Evolutionary conservation across 1,139 yeast genomes (phyloP).

Genomic region (Starmera stellimalicola): DNA sequence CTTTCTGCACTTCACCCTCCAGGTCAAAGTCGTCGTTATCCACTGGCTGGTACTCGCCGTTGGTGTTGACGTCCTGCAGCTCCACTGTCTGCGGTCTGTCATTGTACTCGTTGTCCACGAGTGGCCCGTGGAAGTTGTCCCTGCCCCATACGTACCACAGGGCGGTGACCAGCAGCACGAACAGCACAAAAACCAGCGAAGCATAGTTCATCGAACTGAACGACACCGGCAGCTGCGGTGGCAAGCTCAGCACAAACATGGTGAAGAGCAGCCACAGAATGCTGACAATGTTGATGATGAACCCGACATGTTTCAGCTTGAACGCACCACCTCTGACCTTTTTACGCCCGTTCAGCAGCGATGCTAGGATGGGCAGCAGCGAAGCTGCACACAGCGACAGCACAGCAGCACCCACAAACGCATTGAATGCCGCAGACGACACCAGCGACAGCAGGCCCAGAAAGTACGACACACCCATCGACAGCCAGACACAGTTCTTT

Average conservation of each 20-base stretch:
- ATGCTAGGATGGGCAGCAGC: slow-evolving; percentile 62
- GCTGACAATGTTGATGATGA: slow-evolving; percentile 51
- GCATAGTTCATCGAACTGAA: slow-evolving; percentile 69
- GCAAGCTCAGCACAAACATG: slow-evolving; percentile 58
- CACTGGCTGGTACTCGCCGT: slow-evolving; percentile 12
- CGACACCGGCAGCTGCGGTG: slow-evolving; percentile 61
- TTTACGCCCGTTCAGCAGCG: slow-evolving; percentile 50
- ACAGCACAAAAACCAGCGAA: slow-evolving; percentile 44
- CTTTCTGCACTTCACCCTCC: too few relatives aligned
- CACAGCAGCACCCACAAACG: slow-evolving; percentile 83
- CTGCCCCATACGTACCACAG: slow-evolving; percentile 55
- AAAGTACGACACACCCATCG: slow-evolving; percentile 55
- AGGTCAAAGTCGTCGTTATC: too few relatives aligned
- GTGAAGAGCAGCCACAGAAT: slow-evolving; percentile 55
- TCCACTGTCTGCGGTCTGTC: slow-evolving; percentile 16
- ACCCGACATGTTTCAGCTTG: slow-evolving; percentile 56
- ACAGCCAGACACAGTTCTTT: slow-evolving; percentile 57
- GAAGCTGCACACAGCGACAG: slow-evolving; percentile 69
- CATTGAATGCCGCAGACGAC: slow-evolving; percentile 71
- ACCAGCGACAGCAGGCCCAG: slow-evolving; percentile 59
- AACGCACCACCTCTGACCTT: slow-evolving; percentile 67
- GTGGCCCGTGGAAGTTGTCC: slow-evolving; percentile 53
- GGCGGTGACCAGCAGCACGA: slow-evolving; percentile 37
- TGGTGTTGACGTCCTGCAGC: slow-evolving; percentile 6
- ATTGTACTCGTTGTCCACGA: slow-evolving; percentile 42